Conservation (phyloP, 192 early-diverging fungal species). For the Coemansia sp. region DNA sequence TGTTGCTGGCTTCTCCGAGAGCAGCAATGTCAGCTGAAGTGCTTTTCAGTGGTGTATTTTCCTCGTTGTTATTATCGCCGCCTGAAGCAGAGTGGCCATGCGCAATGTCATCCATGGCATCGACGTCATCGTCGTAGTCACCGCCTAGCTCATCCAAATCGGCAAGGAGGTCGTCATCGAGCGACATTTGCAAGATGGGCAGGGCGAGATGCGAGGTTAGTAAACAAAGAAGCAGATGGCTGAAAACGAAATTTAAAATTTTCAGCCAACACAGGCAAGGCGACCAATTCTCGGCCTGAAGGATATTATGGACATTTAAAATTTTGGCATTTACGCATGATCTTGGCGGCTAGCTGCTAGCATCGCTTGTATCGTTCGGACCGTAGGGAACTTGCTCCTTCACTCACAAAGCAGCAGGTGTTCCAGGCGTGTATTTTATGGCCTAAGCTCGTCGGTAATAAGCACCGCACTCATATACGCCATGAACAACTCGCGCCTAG, state of each 20-base stretch:
- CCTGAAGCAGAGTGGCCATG: conserved; percentile 26
- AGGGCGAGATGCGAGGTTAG: too few species aligned
- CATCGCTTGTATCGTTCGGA: too few species aligned
- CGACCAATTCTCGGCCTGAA: too few species aligned
- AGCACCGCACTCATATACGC: neutral
- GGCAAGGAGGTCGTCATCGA: conserved; percentile 86
- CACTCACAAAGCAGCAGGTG: neutral
- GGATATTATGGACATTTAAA: too few species aligned
- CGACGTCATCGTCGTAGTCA: conserved; percentile 51
- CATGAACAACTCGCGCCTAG: neutral
- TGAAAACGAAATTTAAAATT: neutral
- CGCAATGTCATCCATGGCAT: conserved; percentile 12
- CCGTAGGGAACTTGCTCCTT: too few species aligned
- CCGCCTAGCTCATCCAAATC: conserved; percentile 81
- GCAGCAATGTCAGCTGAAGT: conserved; percentile 47
- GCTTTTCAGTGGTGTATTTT: conserved; percentile 26
- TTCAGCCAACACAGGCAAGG: too few species aligned
- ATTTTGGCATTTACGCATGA: too few species aligned
- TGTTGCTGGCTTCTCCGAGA: conserved; percentile 58
- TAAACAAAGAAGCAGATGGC: neutral
- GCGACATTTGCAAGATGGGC: conserved; percentile 57
- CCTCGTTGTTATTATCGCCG: conserved; percentile 21
- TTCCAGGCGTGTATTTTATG: neutral
- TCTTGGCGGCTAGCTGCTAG: too few species aligned
- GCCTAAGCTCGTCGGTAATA: neutral